Percentiles rank a stretch among this genome's conserved stretches.
phyloP scores from a whole-genome alignment of 2,329 filamentous ascomycete species.

The Clonostachys rosea region DNA sequence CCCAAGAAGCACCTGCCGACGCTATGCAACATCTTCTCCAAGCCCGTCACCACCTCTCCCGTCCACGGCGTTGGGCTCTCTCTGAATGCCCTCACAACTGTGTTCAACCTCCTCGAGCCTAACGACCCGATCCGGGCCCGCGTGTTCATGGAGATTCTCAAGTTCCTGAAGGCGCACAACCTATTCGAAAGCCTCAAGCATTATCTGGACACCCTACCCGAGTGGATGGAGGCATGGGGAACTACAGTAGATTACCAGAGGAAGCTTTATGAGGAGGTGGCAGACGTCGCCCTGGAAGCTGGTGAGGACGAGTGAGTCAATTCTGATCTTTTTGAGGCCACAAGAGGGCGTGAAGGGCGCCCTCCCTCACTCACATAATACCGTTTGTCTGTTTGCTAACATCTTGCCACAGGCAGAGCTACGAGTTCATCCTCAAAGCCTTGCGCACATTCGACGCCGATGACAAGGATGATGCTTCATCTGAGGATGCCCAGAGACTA shows the following conservation, averaged over 20 bases:
- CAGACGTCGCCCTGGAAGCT: constrained; percentile 73
- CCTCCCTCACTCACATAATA: neutral
- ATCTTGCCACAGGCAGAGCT: constrained; percentile 44
- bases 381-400: constrained; percentile 4
- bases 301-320: constrained; percentile 68
- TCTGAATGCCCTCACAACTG: constrained; percentile 84
- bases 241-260: constrained; percentile 77
- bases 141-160: constrained; percentile 84
- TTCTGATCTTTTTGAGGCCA: neutral
- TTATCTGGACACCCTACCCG: constrained; percentile 77
- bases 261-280: constrained; percentile 78
- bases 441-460: constrained; percentile 55
- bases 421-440: constrained; percentile 63
- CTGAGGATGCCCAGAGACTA: constrained; percentile 55
- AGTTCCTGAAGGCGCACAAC: constrained; percentile 69
- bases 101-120: constrained; percentile 88
- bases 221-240: constrained; percentile 81
- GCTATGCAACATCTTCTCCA: constrained; percentile 85
- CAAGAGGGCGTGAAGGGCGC: neutral
- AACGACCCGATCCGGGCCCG: constrained; percentile 80
- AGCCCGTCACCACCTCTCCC: constrained; percentile 81
- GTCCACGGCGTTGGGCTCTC: constrained; percentile 81
- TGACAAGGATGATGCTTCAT: constrained; percentile 48
- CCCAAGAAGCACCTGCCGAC: constrained; percentile 80
- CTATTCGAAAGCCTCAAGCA: constrained; percentile 81